These are phyloP conservation scores for Komagataella phaffii DNA, from an alignment of 805 yeast species.

Conservation along the genomic window DNA sequence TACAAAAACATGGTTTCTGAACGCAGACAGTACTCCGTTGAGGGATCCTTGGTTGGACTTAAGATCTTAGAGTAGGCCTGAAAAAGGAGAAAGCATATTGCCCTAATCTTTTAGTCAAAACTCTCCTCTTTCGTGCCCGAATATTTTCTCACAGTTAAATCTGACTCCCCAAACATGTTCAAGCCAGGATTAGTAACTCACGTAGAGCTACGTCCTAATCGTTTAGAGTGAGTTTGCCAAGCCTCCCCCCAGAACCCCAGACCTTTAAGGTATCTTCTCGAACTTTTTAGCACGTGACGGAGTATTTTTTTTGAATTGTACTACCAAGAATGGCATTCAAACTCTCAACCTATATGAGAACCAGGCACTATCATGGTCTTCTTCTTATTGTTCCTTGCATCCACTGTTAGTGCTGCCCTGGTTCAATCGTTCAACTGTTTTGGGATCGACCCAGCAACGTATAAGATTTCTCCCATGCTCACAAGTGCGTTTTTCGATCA, in stretches of 20 bases:
- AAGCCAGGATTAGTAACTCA: no score
- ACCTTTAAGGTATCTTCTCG: not conserved
- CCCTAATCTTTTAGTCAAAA: no score
- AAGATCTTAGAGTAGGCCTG: not conserved
- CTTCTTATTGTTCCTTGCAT: not conserved
- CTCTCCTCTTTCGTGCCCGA: not conserved
- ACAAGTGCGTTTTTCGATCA: constrained; percentile 5
- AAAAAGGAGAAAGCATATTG: not conserved
- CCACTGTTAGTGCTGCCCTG: constrained; percentile 2
- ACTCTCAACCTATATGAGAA: not conserved
- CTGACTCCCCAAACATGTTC: no score
- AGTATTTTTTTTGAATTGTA: not conserved
- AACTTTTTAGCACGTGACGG: not conserved
- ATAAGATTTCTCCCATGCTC: constrained; percentile 1
- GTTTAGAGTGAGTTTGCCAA: not conserved
- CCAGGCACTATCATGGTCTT: not conserved
- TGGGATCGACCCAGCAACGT: not conserved
- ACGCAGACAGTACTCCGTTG: not conserved
- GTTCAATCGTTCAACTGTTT: constrained; percentile 4
- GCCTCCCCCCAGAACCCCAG: not conserved
- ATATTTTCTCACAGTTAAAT: not conserved
- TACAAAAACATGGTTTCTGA: constrained; percentile 17
- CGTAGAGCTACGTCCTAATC: no score
- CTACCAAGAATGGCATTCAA: not conserved
- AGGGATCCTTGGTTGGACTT: not conserved